A percentile compares a stretch with the other conserved stretches of the same genome.
Evolutionary conservation across 352 stramenopile genomes (phyloP).

Genomic region (Pythium grandisporangium): DNA sequence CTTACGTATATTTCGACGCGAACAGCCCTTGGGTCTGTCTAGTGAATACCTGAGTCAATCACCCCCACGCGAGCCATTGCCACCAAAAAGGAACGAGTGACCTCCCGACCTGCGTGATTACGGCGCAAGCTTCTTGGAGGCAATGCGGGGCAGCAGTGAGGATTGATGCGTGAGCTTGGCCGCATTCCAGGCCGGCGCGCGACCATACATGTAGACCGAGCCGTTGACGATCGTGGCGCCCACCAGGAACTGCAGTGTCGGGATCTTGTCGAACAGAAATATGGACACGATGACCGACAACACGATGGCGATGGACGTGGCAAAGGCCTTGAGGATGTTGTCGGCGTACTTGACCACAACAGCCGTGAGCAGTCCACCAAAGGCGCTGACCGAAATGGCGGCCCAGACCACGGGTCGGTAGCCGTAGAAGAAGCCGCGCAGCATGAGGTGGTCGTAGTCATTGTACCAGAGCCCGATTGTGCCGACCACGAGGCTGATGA

Average conservation of each 20-base stretch:
- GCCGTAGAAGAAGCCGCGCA: slow-evolving; percentile 70
- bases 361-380: slow-evolving; percentile 69
- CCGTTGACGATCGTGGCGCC: slow-evolving; percentile 72
- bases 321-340: slow-evolving; percentile 85
- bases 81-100: too few species aligned
- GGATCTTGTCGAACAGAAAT: slow-evolving; percentile 80
- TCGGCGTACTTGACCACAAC: slow-evolving; percentile 84
- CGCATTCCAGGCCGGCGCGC: slow-evolving; percentile 31
- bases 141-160: not conserved
- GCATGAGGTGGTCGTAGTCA: slow-evolving; percentile 39
- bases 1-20: too few species aligned
- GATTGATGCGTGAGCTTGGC: not conserved
- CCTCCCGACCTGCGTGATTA: too few species aligned
- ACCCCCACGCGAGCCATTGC: too few species aligned
- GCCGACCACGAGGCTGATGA: slow-evolving; percentile 58
- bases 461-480: slow-evolving; percentile 52
- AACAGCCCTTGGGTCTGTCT: too few species aligned
- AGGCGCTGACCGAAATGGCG: slow-evolving; percentile 54
- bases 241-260: slow-evolving; percentile 59
- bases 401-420: slow-evolving; percentile 74
- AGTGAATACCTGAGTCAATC: too few species aligned
- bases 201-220: slow-evolving; percentile 74
- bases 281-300: slow-evolving; percentile 77
- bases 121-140: not conserved
- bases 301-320: slow-evolving; percentile 76